phyloP scores from a whole-genome alignment of 2,329 filamentous ascomycete species.

The Mariannaea elegans region DNA sequence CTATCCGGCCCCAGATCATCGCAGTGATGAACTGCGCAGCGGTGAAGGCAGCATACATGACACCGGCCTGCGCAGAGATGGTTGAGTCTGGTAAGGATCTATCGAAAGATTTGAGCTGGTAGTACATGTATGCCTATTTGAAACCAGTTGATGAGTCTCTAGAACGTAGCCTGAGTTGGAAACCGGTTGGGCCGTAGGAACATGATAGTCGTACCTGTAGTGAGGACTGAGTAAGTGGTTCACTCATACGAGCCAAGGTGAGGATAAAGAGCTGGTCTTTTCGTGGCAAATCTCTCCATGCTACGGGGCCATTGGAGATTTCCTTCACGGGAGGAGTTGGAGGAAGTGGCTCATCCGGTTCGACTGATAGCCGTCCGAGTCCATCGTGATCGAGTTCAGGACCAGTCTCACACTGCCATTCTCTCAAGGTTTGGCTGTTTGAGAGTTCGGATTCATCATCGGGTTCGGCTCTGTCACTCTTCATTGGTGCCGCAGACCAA shows the following conservation, averaged over 20 bases:
- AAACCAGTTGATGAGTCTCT: not conserved
- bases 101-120: constrained; percentile 83
- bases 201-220: constrained; percentile 55
- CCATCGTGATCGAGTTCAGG: not conserved
- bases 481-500: constrained; percentile 39
- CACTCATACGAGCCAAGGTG: constrained; percentile 80
- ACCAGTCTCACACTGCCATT: constrained; percentile 1
- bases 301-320: constrained; percentile 30
- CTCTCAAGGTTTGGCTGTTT: constrained; percentile 6
- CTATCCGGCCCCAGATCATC: constrained; percentile 81
- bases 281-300: constrained; percentile 76
- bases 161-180: not conserved
- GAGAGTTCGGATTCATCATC: constrained; percentile 27
- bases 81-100: constrained; percentile 63
- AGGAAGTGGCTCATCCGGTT: constrained; percentile 15
- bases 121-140: constrained; percentile 81
- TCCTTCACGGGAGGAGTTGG: constrained; percentile 1
- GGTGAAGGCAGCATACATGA: constrained; percentile 82
- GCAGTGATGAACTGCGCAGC: constrained; percentile 84
- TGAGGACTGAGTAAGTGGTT: constrained; percentile 83
- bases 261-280: constrained; percentile 82
- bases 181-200: not conserved
- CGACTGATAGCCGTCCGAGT: not conserved
- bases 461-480: constrained; percentile 23
- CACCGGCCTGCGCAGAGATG: constrained; percentile 79